phyloP scores from a whole-genome alignment of 129 eudicot species.

The Deinandra increscens region DNA sequence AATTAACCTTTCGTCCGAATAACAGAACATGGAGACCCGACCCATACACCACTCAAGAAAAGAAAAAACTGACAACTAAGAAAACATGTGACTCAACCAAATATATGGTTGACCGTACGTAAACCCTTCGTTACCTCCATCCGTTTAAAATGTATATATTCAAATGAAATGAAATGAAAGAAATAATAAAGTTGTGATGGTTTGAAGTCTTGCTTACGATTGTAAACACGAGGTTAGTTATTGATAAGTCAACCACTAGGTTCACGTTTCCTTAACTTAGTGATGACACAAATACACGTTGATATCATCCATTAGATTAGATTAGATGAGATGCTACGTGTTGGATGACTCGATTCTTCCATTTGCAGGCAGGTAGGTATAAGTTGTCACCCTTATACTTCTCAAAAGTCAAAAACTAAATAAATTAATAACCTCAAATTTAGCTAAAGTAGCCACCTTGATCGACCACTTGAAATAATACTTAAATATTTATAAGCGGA shows the following conservation, averaged over 20 bases:
- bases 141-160: too few species aligned
- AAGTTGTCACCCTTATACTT: neutral
- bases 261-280: constrained; percentile 6
- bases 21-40: too few species aligned
- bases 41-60: too few species aligned
- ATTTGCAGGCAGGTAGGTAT: constrained; percentile 8
- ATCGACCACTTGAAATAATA: neutral
- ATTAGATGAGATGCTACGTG: constrained; percentile 7
- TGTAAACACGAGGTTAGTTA: neutral
- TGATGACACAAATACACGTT: constrained; percentile 12
- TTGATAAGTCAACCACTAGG: constrained; percentile 1
- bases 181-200: neutral
- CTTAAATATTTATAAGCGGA: too few species aligned
- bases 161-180: neutral
- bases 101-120: too few species aligned
- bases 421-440: neutral
- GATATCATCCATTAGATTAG: neutral
- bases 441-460: neutral
- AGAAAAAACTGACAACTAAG: too few species aligned
- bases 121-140: too few species aligned
- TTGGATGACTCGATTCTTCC: constrained; percentile 6
- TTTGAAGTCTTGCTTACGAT: neutral
- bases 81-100: too few species aligned
- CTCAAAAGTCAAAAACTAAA: neutral
- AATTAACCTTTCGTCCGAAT: too few species aligned